phyloP scores from a whole-genome alignment of 1,139 yeast genomes.

The Debaryomyces singareniensis region DNA sequence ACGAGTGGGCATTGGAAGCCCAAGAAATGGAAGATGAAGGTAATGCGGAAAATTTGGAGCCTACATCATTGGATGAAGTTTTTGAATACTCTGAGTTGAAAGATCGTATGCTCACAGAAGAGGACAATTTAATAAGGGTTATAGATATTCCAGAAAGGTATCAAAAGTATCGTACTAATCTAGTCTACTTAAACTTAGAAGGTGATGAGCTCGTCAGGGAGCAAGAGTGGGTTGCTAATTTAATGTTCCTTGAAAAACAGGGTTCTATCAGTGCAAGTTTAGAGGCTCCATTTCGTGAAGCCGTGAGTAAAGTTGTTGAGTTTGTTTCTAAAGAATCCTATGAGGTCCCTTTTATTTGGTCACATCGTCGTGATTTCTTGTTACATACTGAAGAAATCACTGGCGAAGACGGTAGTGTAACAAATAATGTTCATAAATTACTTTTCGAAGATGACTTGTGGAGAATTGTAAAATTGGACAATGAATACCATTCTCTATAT shows the following conservation, averaged over 20 bases:
- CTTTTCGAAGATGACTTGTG: constrained; percentile 83
- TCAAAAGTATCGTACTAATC: constrained; percentile 64
- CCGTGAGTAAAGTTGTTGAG: constrained; percentile 73
- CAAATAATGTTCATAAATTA: constrained; percentile 45
- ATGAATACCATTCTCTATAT: constrained; percentile 81
- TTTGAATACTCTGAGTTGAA: constrained; percentile 92
- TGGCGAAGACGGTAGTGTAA: constrained; percentile 37
- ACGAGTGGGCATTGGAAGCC: constrained; percentile 96
- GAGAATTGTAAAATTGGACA: constrained; percentile 81
- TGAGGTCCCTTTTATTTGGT: constrained; percentile 97
- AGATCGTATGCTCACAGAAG: constrained; percentile 86
- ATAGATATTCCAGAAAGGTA: constrained; percentile 90
- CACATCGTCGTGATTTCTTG: constrained; percentile 87
- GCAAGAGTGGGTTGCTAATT: constrained; percentile 70
- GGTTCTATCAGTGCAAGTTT: constrained; percentile 30
- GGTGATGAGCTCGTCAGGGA: constrained; percentile 67
- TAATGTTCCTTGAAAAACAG: constrained; percentile 47
- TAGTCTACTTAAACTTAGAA: constrained; percentile 60
- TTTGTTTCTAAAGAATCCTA: constrained; percentile 72
- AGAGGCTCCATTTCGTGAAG: constrained; percentile 55
- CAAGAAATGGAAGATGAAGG: constrained; percentile 67
- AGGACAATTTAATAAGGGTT: constrained; percentile 80
- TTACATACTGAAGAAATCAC: constrained; percentile 51
- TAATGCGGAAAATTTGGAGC: constrained; percentile 47
- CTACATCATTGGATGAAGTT: constrained; percentile 73